A percentile compares a stretch with the other conserved stretches of the same genome.
Evolutionary conservation across 2,329 filamentous ascomycete species (phyloP).

Genomic region (Dryadomyces quercivorus): DNA sequence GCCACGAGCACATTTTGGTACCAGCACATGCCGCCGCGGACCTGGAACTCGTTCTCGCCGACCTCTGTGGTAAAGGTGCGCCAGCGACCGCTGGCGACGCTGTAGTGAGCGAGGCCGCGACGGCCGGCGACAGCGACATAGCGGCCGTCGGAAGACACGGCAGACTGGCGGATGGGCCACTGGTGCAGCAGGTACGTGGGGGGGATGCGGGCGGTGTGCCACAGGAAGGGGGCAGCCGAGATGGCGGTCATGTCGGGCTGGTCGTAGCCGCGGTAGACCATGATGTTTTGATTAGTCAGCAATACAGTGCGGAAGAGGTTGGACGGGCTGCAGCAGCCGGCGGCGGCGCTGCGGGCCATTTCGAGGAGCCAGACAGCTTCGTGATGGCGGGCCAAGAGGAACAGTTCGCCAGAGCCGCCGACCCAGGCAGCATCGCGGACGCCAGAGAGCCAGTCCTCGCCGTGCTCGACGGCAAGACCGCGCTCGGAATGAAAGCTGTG

Average conservation of each 20-base stretch:
- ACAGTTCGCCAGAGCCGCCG: constrained; percentile 73
- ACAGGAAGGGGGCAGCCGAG: constrained; percentile 83
- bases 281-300: constrained; percentile 76
- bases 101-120: constrained; percentile 88
- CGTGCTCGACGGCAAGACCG: constrained; percentile 50
- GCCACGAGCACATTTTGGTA: constrained; percentile 91
- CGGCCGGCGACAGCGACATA: constrained; percentile 95
- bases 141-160: constrained; percentile 81
- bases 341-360: constrained; percentile 87
- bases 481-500: constrained; percentile 69
- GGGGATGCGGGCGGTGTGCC: constrained; percentile 85
- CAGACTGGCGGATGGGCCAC: constrained; percentile 81
- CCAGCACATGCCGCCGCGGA: constrained; percentile 97
- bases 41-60: constrained; percentile 80
- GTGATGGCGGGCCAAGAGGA: constrained; percentile 59
- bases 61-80: constrained; percentile 78
- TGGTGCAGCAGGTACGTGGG: constrained; percentile 76
- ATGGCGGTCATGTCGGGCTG: constrained; percentile 82
- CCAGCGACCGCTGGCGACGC: constrained; percentile 86
- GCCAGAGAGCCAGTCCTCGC: constrained; percentile 75
- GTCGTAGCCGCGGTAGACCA: constrained; percentile 90
- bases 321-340: constrained; percentile 80
- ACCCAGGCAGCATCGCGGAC: constrained; percentile 74
- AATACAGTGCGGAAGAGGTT: constrained; percentile 84
- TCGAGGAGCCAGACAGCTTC: constrained; percentile 79